phyloP scores from a whole-genome alignment of 192 early-diverging fungal genomes.

The Backusella psychrophila region DNA sequence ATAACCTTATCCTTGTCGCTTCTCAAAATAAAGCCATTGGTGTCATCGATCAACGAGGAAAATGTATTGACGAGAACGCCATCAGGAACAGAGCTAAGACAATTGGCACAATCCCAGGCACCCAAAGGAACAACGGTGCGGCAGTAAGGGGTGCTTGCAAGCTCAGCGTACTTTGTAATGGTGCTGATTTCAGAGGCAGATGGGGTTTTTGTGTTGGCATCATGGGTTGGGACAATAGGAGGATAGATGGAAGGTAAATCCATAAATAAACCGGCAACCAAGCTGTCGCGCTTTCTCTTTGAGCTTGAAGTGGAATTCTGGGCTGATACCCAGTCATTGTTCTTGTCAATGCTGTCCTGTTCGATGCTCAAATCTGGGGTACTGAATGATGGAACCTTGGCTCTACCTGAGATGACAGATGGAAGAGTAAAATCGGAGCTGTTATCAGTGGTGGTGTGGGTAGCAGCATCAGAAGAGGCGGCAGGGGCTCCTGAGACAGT shows the following conservation, averaged over 20 bases:
- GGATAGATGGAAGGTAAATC: background rate
- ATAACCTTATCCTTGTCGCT: background rate
- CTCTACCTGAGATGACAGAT: background rate
- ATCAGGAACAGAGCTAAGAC: background rate
- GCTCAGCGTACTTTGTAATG: background rate
- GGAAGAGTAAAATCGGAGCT: background rate
- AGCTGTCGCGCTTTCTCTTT: background rate
- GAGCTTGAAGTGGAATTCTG: background rate
- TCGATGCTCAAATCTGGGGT: background rate
- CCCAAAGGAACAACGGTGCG: background rate
- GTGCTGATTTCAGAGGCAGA: background rate
- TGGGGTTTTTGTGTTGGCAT: background rate
- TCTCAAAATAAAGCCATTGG: slow-evolving; percentile 10
- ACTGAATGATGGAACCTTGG: background rate
- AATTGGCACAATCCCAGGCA: background rate
- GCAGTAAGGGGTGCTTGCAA: slow-evolving; percentile 6
- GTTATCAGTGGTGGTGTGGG: background rate
- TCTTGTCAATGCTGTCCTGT: background rate
- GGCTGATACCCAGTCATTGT: background rate
- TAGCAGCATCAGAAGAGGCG: background rate
- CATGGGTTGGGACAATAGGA: background rate
- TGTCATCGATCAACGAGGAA: background rate
- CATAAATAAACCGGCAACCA: background rate
- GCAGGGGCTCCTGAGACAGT: background rate
- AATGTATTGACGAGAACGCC: slow-evolving; percentile 4